Evolutionary conservation across 768 basidiomycete genomes (phyloP), one percentile per base, ranked within the genome.

Genomic region (Amyloporia xantha): DNA sequence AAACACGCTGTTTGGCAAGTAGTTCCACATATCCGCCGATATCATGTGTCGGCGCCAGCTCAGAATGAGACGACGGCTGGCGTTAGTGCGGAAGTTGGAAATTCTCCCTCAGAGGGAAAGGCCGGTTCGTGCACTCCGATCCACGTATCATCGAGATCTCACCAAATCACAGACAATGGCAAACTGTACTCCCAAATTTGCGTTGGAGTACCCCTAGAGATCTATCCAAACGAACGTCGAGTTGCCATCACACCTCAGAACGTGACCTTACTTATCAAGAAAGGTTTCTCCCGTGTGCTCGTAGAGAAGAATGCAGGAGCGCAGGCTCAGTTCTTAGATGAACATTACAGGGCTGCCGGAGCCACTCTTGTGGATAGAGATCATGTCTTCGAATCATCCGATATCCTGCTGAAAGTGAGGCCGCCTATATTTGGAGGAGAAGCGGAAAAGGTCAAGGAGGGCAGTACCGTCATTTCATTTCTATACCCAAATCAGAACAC

Each of bases 381-480:
- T 48, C 81, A 87, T 53, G 66, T 91, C n/a, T 84, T 80, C 62
- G 69, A 67, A 41, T 69, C 70, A 38, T 71, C 85, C 1, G 89
- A 93, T 61, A 87, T 93, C 59, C 71, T 91, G 61, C 71, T 93
- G 53, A 93, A 93, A 77, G 90, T 93, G 51, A 77, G 88, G 54
- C 81, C 90, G 36, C 91, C 91, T 33, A 65, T 79, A 21, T 64
- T 72, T 41, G 77, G 75, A 21, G 71, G 80, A 58, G 91, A 92
- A 64, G 70, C 75, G 21, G 71, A 75, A 21, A 60, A 64, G 45
- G 60, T 91, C 58, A 89, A 81, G 63, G 73, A 82, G 59, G 86
- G 85, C 35, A 84, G 82, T 63, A 91, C 89, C 13, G 60, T 90
- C 48, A 83, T 93, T 50, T 90, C 88, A 5, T 87, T 93, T 65